Percentiles rank a stretch among this genome's conserved stretches.
These are phyloP conservation scores for Trichosporon faecale DNA, from an alignment of 1,284 basidiomycete species.

Conservation along the genomic window DNA sequence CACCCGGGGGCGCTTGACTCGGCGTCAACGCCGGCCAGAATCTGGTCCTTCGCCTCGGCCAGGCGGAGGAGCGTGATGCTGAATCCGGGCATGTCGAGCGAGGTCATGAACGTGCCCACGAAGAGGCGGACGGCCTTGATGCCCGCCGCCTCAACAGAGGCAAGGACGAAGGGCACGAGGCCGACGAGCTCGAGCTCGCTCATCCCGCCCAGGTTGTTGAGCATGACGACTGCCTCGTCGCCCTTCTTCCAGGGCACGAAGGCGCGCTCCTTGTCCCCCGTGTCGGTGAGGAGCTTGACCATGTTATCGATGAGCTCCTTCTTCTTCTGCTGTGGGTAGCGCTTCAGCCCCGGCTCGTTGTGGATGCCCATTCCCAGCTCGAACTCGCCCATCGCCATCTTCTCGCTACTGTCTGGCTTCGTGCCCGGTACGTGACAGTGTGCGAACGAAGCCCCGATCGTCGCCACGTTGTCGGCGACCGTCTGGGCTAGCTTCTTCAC, in stretches of 20 bases:
- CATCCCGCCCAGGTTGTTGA: constrained; percentile 66
- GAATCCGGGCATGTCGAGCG: constrained; percentile 92
- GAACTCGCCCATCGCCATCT: constrained; percentile 58
- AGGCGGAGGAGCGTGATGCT: constrained; percentile 82
- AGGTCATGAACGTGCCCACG: constrained; percentile 83
- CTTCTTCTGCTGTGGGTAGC: constrained; percentile 61
- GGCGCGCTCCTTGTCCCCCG: constrained; percentile 73
- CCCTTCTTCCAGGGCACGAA: constrained; percentile 71
- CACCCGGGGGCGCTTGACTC: constrained; percentile 73
- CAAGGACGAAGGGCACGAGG: constrained; percentile 53
- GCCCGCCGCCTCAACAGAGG: constrained; percentile 59
- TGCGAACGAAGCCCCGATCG: constrained; percentile 85
- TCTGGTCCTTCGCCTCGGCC: constrained; percentile 57
- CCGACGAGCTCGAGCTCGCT: constrained; percentile 79
- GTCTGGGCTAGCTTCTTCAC: constrained; percentile 69
- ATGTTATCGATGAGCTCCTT: constrained; percentile 68
- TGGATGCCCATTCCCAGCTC: constrained; percentile 84
- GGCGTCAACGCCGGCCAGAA: constrained; percentile 76
- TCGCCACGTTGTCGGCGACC: constrained; percentile 64
- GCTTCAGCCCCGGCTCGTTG: constrained; percentile 82
- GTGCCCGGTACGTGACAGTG: constrained; percentile 65
- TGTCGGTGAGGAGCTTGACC: constrained; percentile 68
- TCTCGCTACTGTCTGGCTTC: constrained; percentile 1
- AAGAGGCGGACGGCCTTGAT: constrained; percentile 65
- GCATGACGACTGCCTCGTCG: constrained; percentile 58